These are phyloP conservation scores for Raffaelea deltoideospora DNA, from an alignment of 2,329 filamentous ascomycete species.

Conservation along the genomic window DNA sequence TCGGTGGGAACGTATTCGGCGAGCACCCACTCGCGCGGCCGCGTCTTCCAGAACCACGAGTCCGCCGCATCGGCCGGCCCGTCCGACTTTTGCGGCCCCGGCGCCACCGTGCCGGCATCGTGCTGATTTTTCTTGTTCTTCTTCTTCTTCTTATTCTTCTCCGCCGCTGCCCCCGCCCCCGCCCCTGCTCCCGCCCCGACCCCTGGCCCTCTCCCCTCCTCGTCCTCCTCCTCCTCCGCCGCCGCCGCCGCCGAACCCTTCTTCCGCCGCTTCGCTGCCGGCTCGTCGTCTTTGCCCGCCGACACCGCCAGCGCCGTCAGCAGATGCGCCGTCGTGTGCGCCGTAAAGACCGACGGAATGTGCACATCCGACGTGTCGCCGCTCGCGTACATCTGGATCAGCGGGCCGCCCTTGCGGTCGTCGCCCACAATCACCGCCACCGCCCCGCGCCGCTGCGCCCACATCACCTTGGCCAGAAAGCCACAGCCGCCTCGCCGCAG, in stretches of 20 bases:
- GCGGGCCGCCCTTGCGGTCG: slow-evolving; percentile 70
- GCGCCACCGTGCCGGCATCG: not conserved
- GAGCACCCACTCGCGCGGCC: slow-evolving; percentile 8
- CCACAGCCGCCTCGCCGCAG: slow-evolving; percentile 88
- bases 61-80: not conserved
- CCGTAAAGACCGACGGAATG: slow-evolving; percentile 89
- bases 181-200: no score
- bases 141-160: no score
- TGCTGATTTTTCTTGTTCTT: not conserved
- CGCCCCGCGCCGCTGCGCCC: slow-evolving; percentile 83
- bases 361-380: slow-evolving; percentile 91
- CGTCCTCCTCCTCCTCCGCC: not conserved
- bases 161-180: no score
- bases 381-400: slow-evolving; percentile 97
- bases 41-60: slow-evolving; percentile 6
- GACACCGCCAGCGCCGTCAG: slow-evolving; percentile 23
- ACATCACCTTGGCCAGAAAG: slow-evolving; percentile 93
- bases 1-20: slow-evolving; percentile 6
- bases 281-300: slow-evolving; percentile 2
- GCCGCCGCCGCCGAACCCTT: no score
- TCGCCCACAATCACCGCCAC: slow-evolving; percentile 88
- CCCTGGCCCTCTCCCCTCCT: no score
- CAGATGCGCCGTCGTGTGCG: slow-evolving; percentile 83
- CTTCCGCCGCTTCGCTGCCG: not conserved
- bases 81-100: not conserved